Evolutionary conservation across 345 rosid species (phyloP).

Genomic region (Aquilaria malaccensis): DNA sequence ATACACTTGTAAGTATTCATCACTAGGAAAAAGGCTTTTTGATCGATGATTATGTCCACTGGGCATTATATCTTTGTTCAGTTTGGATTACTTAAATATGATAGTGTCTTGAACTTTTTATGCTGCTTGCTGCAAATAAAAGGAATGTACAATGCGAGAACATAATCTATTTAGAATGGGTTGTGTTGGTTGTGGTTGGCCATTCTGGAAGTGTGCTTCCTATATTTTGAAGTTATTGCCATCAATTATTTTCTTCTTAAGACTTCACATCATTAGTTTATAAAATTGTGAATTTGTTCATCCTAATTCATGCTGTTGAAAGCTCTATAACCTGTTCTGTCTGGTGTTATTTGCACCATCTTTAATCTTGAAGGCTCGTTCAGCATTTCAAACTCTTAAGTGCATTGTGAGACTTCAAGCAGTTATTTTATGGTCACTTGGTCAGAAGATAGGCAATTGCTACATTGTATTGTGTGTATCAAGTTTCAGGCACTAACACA

Average conservation of each 20-base stretch:
- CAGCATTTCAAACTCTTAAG: conserved; percentile 45
- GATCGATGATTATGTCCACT: too few relatives aligned
- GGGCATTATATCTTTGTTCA: too few relatives aligned
- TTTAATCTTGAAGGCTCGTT: conserved; percentile 46
- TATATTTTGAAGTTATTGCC: not conserved
- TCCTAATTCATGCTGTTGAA: not conserved
- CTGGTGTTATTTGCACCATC: conserved; percentile 12
- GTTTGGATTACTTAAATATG: too few relatives aligned
- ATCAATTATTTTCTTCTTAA: not conserved
- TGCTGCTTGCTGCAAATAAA: not conserved
- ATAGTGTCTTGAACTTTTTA: too few relatives aligned
- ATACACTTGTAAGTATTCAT: too few relatives aligned
- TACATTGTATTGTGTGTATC: conserved; percentile 51
- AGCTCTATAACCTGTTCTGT: not conserved
- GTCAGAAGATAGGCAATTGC: conserved; percentile 87
- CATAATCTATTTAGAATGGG: not conserved
- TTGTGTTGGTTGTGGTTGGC: not conserved
- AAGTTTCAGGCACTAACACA: conserved; percentile 62
- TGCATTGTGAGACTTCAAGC: conserved; percentile 66
- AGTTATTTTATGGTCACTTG: conserved; percentile 62
- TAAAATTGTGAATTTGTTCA: too few relatives aligned
- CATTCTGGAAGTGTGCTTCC: too few relatives aligned
- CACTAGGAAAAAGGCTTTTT: too few relatives aligned
- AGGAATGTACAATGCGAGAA: too few relatives aligned
- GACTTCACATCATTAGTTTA: too few relatives aligned